Base-by-base conservation (phyloP, 352 stramenopile species). In the Phytophthora multivora region DNA sequence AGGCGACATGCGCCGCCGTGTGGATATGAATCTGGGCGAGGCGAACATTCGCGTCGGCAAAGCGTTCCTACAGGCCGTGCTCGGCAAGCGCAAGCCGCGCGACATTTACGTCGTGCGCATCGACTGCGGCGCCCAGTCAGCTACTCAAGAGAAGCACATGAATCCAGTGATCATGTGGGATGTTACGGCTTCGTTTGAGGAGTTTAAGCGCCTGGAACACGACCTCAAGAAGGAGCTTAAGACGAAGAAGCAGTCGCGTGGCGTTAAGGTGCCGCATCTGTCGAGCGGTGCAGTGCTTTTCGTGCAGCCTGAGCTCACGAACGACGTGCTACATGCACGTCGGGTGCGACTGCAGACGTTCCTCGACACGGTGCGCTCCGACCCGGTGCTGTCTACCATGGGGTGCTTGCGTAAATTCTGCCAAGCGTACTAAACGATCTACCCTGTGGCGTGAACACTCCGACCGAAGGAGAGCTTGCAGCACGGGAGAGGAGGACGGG, bases 81-180 rank as follows among this genome's bases (percentile, higher is more conserved):
- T 67, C 4, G 63, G 58, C 28, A 63, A 56, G 5, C 73, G 74
- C 40, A 86, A 90, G 49, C 51, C 65, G 0, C 59, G 80, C 16
- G 86, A 94, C 49, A 72, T 86, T 35, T 94, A 93, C 63, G 71
- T 94, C 21, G 71, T 94, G 15, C 83, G 86, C 19, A 77, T 94
- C 19, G 86, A 94, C 68, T 91, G 83, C 50, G 64, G 72, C 6
- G 39, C 59, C 5, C 63, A 69, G 15, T 77, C 53, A 19, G 45
- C 52, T 13, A 48, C 25, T 1, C 48, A 62, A 21, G 79, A 94
- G 55, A 92, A 94, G 61, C 83, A 91, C 73, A 89, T 93, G 80
- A 93, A 93, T 48, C 85, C 82, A 6, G 78, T 87, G 5, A 72
- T 93, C 31, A 93, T 94, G 86, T 94, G 86, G 86, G 86, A 94